Evolutionary conservation across 345 rosid species (phyloP).

Genomic region (Bruguiera gymnorhiza): DNA sequence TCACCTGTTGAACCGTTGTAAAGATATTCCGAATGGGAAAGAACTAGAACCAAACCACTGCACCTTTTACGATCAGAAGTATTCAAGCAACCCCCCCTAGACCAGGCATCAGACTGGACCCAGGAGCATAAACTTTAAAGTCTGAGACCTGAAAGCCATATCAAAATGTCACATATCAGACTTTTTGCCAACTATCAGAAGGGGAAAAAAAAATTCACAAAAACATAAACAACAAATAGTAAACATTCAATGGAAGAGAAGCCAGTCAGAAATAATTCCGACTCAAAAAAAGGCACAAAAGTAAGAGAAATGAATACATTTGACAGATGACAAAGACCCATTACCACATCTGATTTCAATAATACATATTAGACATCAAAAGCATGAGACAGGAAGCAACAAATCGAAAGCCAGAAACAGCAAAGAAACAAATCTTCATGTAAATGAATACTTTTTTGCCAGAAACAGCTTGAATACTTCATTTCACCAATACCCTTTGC

Average conservation of each 20-base stretch:
- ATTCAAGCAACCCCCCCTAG: background rate
- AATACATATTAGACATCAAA: too few species aligned
- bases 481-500: too few species aligned
- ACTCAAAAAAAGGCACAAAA: too few species aligned
- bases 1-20: conserved; percentile 2
- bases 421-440: too few species aligned
- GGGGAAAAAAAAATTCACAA: background rate
- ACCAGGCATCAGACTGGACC: background rate
- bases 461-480: too few species aligned
- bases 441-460: too few species aligned
- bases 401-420: too few species aligned
- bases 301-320: too few species aligned
- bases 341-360: too few species aligned
- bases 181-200: background rate
- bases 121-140: background rate
- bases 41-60: background rate
- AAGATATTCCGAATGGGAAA: background rate
- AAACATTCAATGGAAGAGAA: background rate
- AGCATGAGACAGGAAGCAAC: too few species aligned
- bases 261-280: background rate
- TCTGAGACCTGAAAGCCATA: conserved; percentile 13
- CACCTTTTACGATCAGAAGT: background rate
- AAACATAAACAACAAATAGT: background rate
- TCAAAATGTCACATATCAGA: background rate
- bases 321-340: too few species aligned